phyloP scores from a whole-genome alignment of 345 rosid species.

The Carallia pectinifolia region DNA sequence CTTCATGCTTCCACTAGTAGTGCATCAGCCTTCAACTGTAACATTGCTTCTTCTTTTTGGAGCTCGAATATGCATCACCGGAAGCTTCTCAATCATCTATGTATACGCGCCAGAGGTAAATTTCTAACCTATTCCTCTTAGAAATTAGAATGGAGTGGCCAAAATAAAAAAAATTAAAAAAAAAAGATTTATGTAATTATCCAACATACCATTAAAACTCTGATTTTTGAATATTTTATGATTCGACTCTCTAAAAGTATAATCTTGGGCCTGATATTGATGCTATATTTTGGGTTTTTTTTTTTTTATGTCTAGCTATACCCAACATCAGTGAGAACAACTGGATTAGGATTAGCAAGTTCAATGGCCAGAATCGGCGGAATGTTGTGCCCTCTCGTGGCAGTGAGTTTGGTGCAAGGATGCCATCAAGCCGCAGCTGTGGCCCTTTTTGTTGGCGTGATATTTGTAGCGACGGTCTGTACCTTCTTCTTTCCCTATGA shows the following conservation, averaged over 20 bases:
- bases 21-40: slow-evolving; percentile 52
- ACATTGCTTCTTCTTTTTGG: slow-evolving; percentile 73
- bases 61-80: slow-evolving; percentile 82
- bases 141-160: no score
- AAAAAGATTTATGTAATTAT: background rate
- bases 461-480: slow-evolving; percentile 57
- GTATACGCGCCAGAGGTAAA: slow-evolving; percentile 90
- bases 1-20: slow-evolving; percentile 66
- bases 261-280: background rate
- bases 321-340: slow-evolving; percentile 82
- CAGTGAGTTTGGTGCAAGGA: slow-evolving; percentile 73
- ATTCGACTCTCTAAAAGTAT: background rate
- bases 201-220: background rate
- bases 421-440: slow-evolving; percentile 71
- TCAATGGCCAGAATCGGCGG: slow-evolving; percentile 90
- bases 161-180: background rate
- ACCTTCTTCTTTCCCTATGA: slow-evolving; percentile 71
- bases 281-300: background rate
- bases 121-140: background rate
- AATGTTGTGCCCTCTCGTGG: slow-evolving; percentile 82
- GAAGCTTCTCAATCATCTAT: slow-evolving; percentile 61
- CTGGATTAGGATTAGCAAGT: slow-evolving; percentile 80
- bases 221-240: background rate
- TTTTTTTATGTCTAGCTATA: slow-evolving; percentile 44
- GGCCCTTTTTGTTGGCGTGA: slow-evolving; percentile 55